Base-by-base conservation (phyloP, 78 protist genomes). In the Dictyostelium firmibasis region DNA sequence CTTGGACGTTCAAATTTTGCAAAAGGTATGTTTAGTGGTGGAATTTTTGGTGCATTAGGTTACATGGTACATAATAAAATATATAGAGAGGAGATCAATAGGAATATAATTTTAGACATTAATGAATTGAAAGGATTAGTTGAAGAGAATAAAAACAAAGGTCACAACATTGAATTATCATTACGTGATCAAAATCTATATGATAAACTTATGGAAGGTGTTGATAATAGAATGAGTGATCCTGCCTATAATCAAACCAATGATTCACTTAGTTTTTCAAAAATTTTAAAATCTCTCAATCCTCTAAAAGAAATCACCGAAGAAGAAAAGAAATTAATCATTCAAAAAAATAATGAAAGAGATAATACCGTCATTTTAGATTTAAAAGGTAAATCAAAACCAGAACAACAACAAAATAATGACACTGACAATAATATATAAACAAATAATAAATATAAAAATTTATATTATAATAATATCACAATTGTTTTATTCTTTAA, bases 11-110 rank as follows among this genome's bases (percentile, higher is more conserved):
- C 23, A 41, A 8, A 14, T n/a, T 77, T 41, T 41, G 67, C 85
- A 2, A 35, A 18, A 1, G 93, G 93, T 79, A 25, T 50, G 5
- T 25, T 64, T 60, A 11, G 31, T 4, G 93, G 86, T 14, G 62
- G 93, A 41, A 47, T 78, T 29, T 57, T 87, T 5, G 93, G 85
- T 2, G 82, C 60, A 6, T 20, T 57, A 1, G 93, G 92, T 38
- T 64, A 75, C 16, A 25, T 43, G 3, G 74, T 14, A 7, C 36
- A 62, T 18, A 44, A 57, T 27, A 43, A n/a, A 41, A 7, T 77
- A n/a, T 77, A 43, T 25, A 27, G 23, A 41, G 31, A 77, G 0
- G 29, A 25, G 20, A n/a, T 5, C 27, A 41, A 77, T n/a, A 27
- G 8, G 23, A 38, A 18, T 18, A 18, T 77, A 43, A 41, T 77